phyloP scores from a whole-genome alignment of 257 asterid genomes.

The Primulina tabacum region DNA sequence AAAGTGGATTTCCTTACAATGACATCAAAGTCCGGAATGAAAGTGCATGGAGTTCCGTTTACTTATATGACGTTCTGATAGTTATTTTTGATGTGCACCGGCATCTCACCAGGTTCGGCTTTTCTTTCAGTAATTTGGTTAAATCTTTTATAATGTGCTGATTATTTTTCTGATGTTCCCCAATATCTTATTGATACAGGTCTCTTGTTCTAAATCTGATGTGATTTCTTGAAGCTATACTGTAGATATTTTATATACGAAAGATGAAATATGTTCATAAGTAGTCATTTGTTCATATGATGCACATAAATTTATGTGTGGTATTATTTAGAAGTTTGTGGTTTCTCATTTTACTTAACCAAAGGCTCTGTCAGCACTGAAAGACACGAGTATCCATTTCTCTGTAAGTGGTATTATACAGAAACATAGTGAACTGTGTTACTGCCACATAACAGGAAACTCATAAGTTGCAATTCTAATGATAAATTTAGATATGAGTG shows the following conservation, averaged over 20 bases:
- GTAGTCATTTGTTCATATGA: background rate
- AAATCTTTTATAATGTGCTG: slow-evolving; percentile 26
- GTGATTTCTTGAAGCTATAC: background rate
- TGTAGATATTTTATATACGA: background rate
- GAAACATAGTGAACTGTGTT: slow-evolving; percentile 10
- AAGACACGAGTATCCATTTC: background rate
- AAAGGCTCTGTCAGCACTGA: background rate
- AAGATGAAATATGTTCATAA: background rate
- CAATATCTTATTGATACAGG: slow-evolving; percentile 39
- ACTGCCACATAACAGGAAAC: slow-evolving; percentile 1
- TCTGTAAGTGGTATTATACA: background rate
- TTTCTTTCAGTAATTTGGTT: slow-evolving; percentile 23
- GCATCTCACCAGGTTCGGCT: slow-evolving; percentile 73
- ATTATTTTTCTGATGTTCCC: slow-evolving; percentile 47
- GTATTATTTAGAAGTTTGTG: background rate
- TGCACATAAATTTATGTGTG: background rate
- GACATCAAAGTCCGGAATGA: slow-evolving; percentile 82
- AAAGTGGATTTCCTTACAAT: slow-evolving; percentile 75
- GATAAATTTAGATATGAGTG: slow-evolving; percentile 6
- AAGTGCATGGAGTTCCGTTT: slow-evolving; percentile 87
- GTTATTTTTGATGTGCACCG: slow-evolving; percentile 95
- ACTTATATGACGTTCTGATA: slow-evolving; percentile 68
- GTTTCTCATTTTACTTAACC: background rate
- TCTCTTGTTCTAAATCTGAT: slow-evolving; percentile 5
- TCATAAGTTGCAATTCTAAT: slow-evolving; percentile 4